These are phyloP conservation scores for Apiospora rasikravindrae DNA, from an alignment of 2,329 filamentous ascomycete genomes.

Conservation along the genomic window DNA sequence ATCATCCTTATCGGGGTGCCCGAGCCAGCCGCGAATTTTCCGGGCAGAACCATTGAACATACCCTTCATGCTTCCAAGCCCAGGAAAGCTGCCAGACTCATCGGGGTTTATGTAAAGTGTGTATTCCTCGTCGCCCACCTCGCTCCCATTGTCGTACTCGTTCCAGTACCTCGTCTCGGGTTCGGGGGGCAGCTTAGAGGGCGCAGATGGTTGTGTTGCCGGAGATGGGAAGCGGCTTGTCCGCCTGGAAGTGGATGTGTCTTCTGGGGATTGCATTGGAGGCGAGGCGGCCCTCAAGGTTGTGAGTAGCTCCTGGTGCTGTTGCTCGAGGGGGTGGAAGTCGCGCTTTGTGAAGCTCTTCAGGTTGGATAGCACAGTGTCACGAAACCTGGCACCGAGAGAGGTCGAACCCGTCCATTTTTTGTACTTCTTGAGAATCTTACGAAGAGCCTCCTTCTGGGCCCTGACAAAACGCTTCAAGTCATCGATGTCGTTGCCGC, in stretches of 20 bases:
- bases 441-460: slow-evolving; percentile 78
- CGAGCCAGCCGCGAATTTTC: slow-evolving; percentile 46
- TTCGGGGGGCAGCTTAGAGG: slow-evolving; percentile 23
- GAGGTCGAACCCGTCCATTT: slow-evolving; percentile 81
- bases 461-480: slow-evolving; percentile 75
- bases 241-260: slow-evolving; percentile 23
- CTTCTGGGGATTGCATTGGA: slow-evolving; percentile 35
- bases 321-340: slow-evolving; percentile 57
- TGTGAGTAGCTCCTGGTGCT: slow-evolving; percentile 56
- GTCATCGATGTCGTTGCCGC: slow-evolving; percentile 73
- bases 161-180: slow-evolving; percentile 65
- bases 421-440: slow-evolving; percentile 85
- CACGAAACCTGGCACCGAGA: slow-evolving; percentile 69
- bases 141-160: slow-evolving; percentile 84
- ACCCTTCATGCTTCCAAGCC: slow-evolving; percentile 63
- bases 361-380: slow-evolving; percentile 67
- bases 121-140: slow-evolving; percentile 67
- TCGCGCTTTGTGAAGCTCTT: slow-evolving; percentile 76
- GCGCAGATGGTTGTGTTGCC: slow-evolving; percentile 5
- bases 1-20: background rate
- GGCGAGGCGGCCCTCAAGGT: slow-evolving; percentile 54
- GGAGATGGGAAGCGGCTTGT: background rate
- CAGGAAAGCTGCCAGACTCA: slow-evolving; percentile 63
- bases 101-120: slow-evolving; percentile 78
- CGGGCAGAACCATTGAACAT: slow-evolving; percentile 56